phyloP scores from a whole-genome alignment of 2,329 filamentous ascomycete genomes.

The Xylaria sp. region DNA sequence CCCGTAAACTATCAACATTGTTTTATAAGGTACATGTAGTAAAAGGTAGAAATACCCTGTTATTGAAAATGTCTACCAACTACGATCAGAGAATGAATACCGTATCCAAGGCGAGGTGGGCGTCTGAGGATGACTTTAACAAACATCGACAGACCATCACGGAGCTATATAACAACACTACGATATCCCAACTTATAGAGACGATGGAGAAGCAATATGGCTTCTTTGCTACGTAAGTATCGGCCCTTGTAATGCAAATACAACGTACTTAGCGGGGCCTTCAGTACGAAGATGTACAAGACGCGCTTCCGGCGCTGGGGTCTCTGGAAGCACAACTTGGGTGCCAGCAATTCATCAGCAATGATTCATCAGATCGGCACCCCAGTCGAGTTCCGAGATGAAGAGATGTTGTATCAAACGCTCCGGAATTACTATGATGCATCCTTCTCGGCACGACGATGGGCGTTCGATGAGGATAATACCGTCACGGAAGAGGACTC shows the following conservation, averaged over 20 bases:
- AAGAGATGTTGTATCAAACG: constrained; percentile 5
- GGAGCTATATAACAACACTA: constrained; percentile 4
- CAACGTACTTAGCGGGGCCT: constrained; percentile 3
- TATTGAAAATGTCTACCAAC: constrained; percentile 4
- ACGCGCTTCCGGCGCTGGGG: constrained; percentile 2
- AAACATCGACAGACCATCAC: constrained; percentile 5
- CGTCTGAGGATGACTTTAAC: constrained; percentile 1
- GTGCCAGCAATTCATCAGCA: background rate
- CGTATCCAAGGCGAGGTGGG: constrained; percentile 3
- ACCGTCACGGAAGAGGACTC: too few species aligned
- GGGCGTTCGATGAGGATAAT: too few species aligned
- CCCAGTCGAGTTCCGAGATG: background rate
- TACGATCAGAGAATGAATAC: background rate
- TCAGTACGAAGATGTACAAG: constrained; percentile 7
- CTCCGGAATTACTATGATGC: constrained; percentile 4
- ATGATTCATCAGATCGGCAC: background rate
- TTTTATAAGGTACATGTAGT: constrained; percentile 4
- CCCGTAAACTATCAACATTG: background rate
- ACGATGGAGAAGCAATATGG: constrained; percentile 6
- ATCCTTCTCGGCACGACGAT: background rate
- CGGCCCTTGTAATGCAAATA: background rate
- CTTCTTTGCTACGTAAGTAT: constrained; percentile 6
- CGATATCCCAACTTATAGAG: constrained; percentile 6
- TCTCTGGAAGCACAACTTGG: background rate
- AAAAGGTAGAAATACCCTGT: constrained; percentile 1